Evolutionary conservation across 306 rosid species (phyloP), one percentile per base, ranked within the genome.

Genomic region (Pyrus communis): DNA sequence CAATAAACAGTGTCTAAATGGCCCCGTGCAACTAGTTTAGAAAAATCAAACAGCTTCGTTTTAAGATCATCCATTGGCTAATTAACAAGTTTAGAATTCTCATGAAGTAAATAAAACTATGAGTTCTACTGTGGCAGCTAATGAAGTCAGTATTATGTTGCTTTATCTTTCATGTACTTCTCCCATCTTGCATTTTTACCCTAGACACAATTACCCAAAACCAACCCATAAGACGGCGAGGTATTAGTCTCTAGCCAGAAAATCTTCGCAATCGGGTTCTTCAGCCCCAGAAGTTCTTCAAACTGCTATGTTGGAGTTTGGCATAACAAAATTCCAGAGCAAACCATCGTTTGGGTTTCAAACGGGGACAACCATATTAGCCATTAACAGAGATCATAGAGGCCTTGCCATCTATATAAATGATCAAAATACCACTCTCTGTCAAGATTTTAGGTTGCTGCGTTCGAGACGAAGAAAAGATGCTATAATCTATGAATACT

Each of bases 261-360:
- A n/a, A 78, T 21, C 49, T 92, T 88, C 28, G 90, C 82, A 7
- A 88, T 91, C 38, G 89, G 93, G 51, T 91, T 89, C 82, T 91
- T 88, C 81, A 85, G 84, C 77, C 82, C 77, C 4, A 21, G 40
- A 9, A 70, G 74, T 67, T 89, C 93, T 4, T 71, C 2, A 21
- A 40, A 51, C 22, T 70, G 76, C 17, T 80, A 75, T 27, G 84
- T 69, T 25, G 27, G 27, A 25, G 27, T 25, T 25, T 25, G 27
- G 27, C 27, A 25, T 25, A 25, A 25, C 27, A 25, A 25, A 25
- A 25, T 75, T 14, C 63, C 75, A 2, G 30, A 43, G 5, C 42
- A 75, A 77, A 86, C 89, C 22, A 52, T 85, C 5, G 93, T 92
- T n/a, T 91, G 97, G 97, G 89, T 91, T 58, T 89, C 95, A 15